A percentile compares a stretch with the other conserved stretches of the same genome.
phyloP scores from a whole-genome alignment of 2,329 filamentous ascomycete species.

The Aspergillus chevalieri region DNA sequence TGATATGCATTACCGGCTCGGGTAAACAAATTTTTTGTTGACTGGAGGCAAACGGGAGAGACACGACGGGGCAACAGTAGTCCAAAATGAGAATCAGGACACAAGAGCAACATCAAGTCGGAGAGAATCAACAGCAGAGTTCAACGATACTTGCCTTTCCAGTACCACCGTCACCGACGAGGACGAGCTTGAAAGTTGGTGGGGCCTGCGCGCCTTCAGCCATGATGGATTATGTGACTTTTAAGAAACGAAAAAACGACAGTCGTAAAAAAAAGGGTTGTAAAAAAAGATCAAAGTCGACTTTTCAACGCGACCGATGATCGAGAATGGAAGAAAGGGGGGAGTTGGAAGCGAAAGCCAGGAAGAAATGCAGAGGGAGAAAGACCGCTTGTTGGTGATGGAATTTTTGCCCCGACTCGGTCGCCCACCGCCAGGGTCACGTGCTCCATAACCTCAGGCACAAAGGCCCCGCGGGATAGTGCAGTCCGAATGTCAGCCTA shows the following conservation, averaged over 20 bases:
- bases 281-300: constrained; percentile 13
- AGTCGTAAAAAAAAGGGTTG: constrained; percentile 10
- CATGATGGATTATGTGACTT: constrained; percentile 48
- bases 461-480: constrained; percentile 12
- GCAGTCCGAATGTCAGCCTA: not conserved
- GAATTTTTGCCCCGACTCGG: constrained; percentile 24
- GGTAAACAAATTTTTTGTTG: constrained; percentile 24
- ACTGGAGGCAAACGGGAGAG: constrained; percentile 16
- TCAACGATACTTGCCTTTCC: constrained; percentile 72
- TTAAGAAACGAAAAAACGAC: constrained; percentile 7
- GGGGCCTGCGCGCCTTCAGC: constrained; percentile 47
- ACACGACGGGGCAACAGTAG: not conserved
- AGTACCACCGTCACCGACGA: constrained; percentile 98
- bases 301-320: constrained; percentile 18
- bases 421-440: constrained; percentile 10
- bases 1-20: constrained; percentile 1
- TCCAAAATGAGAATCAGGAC: not conserved
- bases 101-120: not conserved
- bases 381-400: constrained; percentile 21
- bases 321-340: constrained; percentile 5
- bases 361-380: constrained; percentile 22
- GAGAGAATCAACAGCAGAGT: not conserved
- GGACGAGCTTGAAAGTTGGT: constrained; percentile 98
- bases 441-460: constrained; percentile 16
- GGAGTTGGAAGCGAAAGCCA: constrained; percentile 17